Conservation (phyloP, 2,329 filamentous ascomycete species). For the Rhytidhysteron rufulum region DNA sequence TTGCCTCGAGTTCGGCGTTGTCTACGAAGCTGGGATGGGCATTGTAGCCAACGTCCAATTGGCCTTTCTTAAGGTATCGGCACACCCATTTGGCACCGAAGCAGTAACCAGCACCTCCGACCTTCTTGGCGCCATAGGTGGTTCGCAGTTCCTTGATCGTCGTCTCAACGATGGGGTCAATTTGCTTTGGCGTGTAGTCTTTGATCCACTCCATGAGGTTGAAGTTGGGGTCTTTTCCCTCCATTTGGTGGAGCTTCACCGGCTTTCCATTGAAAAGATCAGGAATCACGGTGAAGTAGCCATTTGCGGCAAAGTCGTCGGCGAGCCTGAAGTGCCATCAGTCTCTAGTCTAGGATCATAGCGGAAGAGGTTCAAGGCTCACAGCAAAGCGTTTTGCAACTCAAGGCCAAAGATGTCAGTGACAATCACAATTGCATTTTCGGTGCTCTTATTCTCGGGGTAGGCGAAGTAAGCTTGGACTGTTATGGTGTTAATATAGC, state of each 20-base stretch:
- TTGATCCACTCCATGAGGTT: conserved; percentile 50
- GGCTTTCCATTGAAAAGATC: conserved; percentile 69
- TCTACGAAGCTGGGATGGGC: conserved; percentile 76
- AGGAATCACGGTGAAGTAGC: conserved; percentile 65
- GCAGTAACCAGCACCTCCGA: conserved; percentile 49
- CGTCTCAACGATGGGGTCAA: conserved; percentile 52
- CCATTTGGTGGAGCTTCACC: conserved; percentile 51
- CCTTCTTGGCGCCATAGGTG: conserved; percentile 45
- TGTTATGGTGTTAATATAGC: conserved; percentile 20
- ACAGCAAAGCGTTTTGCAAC: conserved; percentile 49
- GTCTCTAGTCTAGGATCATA: conserved; percentile 1
- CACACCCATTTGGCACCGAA: conserved; percentile 55
- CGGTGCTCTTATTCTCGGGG: conserved; percentile 49
- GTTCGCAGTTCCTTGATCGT: conserved; percentile 46
- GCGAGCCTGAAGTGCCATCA: conserved; percentile 49
- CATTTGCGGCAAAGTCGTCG: conserved; percentile 70
- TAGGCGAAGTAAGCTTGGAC: conserved; percentile 55
- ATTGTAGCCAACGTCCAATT: conserved; percentile 66
- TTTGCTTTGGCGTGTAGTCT: conserved; percentile 37
- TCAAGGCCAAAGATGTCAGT: conserved; percentile 57
- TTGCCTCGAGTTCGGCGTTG: conserved; percentile 55
- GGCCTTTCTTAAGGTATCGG: conserved; percentile 57
- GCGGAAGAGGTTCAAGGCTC: conserved; percentile 9
- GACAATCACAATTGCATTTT: conserved; percentile 55
- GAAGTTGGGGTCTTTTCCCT: conserved; percentile 31